Conservation (phyloP, 2,329 filamentous ascomycete species). For the Alternaria postmessia region DNA sequence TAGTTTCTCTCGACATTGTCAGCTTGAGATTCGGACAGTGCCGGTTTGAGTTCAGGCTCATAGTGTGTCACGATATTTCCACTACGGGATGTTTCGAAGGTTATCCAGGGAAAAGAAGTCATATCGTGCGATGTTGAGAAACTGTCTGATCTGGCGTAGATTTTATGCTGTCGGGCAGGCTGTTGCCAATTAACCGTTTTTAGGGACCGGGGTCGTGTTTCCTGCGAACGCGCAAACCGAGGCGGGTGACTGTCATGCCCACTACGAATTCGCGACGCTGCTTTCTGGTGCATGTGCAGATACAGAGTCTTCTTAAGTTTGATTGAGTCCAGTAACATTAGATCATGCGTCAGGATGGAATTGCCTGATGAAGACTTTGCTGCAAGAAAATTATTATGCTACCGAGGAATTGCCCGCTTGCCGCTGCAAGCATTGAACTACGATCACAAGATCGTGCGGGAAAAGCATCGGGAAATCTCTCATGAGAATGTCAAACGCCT, state of each 20-base stretch:
- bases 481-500: constrained; percentile 7
- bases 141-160: not conserved
- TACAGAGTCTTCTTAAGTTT: not conserved
- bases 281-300: no score
- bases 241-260: not conserved
- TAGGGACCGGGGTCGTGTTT: not conserved
- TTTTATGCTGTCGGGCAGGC: not conserved
- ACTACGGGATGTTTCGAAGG: constrained; percentile 4
- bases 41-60: not conserved
- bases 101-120: constrained; percentile 6
- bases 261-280: not conserved
- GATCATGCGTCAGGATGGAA: constrained; percentile 1
- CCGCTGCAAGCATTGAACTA: constrained; percentile 16
- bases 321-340: not conserved
- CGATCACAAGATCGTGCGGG: constrained; percentile 2
- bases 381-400: constrained; percentile 10
- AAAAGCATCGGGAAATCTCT: constrained; percentile 12
- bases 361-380: constrained; percentile 10
- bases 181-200: not conserved
- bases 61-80: constrained; percentile 2
- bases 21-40: not conserved
- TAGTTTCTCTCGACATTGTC: not conserved
- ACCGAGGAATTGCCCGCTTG: constrained; percentile 11
- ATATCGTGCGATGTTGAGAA: constrained; percentile 2
- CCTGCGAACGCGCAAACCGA: not conserved